Evolutionary conservation across 495 filamentous ascomycete genomes (phyloP), one percentile per base, ranked within the genome.

Genomic region (Staphylotrichum longicolle): DNA sequence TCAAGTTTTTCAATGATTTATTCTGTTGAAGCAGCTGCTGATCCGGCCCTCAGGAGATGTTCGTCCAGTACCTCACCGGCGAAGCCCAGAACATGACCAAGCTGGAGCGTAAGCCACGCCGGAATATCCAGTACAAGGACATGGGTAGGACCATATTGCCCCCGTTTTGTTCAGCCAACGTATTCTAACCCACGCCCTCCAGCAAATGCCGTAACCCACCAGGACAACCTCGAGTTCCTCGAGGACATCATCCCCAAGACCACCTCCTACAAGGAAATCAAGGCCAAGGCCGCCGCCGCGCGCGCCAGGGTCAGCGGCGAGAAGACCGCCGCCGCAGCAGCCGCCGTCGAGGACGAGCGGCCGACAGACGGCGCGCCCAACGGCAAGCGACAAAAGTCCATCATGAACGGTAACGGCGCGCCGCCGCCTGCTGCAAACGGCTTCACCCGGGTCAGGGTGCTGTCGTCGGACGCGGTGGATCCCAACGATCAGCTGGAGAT

Each of bases 71-170:
- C 71, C 82, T 98, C 40, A 86, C 91, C 33, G 84, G 86, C 61
- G 90, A 96, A 76, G 89, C 85, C 34, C 84, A 96, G 67, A 91
- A 91, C 68, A 89, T 96, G 70, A 89, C 94, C 60, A 92, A 91
- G 63, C 82, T 90, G 5, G 94, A 97, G 72, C 82, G 88, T 58
- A 97, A 97, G 74, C 93, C 93, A 34, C 83, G 94, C 44, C 87
- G 93, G 64, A 96, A 93, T 59, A 87, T 98, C 65, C 95, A 98
- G 73, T 98, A 98, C 81, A 91, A 89, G 72, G 94, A 98, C 74
- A 80, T 98, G 14, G 87, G 89, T 93, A 75, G 33, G 63, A 63
- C 3, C 10, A 27, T 30, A 14, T 2, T 54, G 7, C 3, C 41
- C 37, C 20, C 32, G 20, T 8, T 20, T 34, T 34, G 30, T 35